Evolutionary conservation across 2,329 filamentous ascomycete species (phyloP), one percentile per base, ranked within the genome.

Genomic region (Fusarium euwallaceae): DNA sequence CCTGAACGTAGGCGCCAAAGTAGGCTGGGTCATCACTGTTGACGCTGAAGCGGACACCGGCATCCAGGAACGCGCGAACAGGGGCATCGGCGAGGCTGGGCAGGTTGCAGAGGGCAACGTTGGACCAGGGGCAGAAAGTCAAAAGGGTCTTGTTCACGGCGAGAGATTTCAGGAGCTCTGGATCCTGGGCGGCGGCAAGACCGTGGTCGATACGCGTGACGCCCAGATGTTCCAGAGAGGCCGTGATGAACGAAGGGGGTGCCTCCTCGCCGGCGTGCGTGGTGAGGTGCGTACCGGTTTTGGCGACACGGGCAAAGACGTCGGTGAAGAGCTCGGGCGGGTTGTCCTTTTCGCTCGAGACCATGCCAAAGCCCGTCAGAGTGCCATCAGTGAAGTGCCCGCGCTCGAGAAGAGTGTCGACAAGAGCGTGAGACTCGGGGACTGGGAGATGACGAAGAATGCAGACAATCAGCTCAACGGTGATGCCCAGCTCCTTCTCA

Each of bases 181-280:
- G 82, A 72, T 94, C 90, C 51, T 92, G 87, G 6, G 88, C 86
- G 10, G 94, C 86, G 10, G 90, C 88, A 66, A 94, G 90, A 1
- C 93, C 93, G 79, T 96, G 93, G 80, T 95, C 93, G 78, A 96
- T 94, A 48, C 94, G 89, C 80, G 88, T 84, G 48, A 91, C 89
- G 24, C 87, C 84, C 51, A 95, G 87, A 34, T 86, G 79, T 74
- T 93, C 89, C 45, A 95, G 84, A 2, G 93, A 91, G 29, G 86
- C 86, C 27, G 84, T 83, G 75, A 96, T 92, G 81, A 93, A 94
- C 6, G 85, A 86, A 4, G 91, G 83, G 17, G 92, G 92, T 0
- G 92, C 93, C 79, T 95, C 93, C 81, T 95, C 93, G 62, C 93
- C 93, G 4, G 92, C 93, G 80, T 95, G 93, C 4, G 93, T 91